A percentile compares a stretch with the other conserved stretches of the same genome.
These are phyloP conservation scores for Linderniella brevidens DNA, from an alignment of 257 asterid species.

Conservation along the genomic window DNA sequence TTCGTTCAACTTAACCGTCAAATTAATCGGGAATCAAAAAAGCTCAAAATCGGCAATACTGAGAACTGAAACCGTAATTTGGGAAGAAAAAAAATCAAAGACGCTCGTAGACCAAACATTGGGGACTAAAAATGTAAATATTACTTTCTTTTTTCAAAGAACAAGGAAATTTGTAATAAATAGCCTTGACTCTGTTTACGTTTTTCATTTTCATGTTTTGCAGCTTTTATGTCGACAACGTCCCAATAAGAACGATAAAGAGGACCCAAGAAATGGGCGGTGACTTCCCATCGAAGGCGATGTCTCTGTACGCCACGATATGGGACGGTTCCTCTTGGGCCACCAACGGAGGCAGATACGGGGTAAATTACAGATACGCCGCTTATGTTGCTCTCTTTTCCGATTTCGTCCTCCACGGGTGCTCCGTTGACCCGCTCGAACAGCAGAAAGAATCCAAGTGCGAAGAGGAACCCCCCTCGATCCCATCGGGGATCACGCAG, in stretches of 20 bases:
- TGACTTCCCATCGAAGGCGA: constrained; percentile 74
- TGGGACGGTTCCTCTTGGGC: constrained; percentile 94
- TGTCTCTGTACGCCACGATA: constrained; percentile 73
- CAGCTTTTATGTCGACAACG: constrained; percentile 69
- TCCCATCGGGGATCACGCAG: constrained; percentile 22
- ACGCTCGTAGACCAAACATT: too few species aligned
- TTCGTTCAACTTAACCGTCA: too few species aligned
- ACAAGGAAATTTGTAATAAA: too few species aligned
- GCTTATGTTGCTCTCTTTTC: constrained; percentile 53
- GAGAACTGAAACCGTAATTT: too few species aligned
- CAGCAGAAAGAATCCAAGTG: constrained; percentile 18
- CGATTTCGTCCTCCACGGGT: constrained; percentile 57
- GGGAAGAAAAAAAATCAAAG: too few species aligned
- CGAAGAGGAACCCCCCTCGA: too few species aligned
- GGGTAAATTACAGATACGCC: constrained; percentile 58
- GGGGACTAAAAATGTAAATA: too few species aligned
- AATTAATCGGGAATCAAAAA: too few species aligned
- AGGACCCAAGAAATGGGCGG: constrained; percentile 64
- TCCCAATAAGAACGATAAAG: constrained; percentile 62
- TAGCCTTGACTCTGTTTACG: constrained; percentile 6
- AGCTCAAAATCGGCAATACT: too few species aligned
- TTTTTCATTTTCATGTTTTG: constrained; percentile 14
- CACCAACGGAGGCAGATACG: constrained; percentile 64
- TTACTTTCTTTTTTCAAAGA: too few species aligned
- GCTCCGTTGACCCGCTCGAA: constrained; percentile 51